These are phyloP conservation scores for Diplodia intermedia DNA, from an alignment of 2,329 filamentous ascomycete species.

Conservation along the genomic window DNA sequence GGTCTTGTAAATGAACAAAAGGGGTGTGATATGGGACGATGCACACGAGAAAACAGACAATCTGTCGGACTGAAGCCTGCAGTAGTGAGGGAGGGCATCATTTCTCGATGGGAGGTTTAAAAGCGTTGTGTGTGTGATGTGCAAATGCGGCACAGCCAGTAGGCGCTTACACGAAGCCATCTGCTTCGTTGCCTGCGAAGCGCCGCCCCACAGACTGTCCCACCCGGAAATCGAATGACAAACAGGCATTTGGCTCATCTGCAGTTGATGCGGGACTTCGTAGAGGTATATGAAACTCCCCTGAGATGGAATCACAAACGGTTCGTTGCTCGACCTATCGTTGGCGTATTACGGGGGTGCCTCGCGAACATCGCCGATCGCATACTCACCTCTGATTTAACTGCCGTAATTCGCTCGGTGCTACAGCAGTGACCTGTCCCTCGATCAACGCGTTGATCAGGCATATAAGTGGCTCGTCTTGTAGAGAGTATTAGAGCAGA, in stretches of 20 bases:
- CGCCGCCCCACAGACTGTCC: neutral
- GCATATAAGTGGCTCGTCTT: no score
- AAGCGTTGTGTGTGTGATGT: neutral
- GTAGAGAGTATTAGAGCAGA: no score
- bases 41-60: neutral
- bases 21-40: neutral
- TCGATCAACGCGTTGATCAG: neutral
- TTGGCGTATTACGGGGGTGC: neutral
- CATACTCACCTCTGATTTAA: neutral
- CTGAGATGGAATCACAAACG: neutral
- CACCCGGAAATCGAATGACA: neutral
- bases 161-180: neutral
- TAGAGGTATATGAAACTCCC: neutral
- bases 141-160: neutral
- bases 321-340: neutral
- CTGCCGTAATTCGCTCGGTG: neutral
- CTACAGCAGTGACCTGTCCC: neutral
- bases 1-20: neutral
- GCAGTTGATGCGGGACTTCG: neutral
- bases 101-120: neutral
- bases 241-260: neutral
- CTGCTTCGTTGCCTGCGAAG: neutral
- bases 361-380: neutral
- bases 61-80: neutral
- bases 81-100: neutral